phyloP scores from a whole-genome alignment of 2,329 filamentous ascomycete genomes.

The Penicillium crustosum region DNA sequence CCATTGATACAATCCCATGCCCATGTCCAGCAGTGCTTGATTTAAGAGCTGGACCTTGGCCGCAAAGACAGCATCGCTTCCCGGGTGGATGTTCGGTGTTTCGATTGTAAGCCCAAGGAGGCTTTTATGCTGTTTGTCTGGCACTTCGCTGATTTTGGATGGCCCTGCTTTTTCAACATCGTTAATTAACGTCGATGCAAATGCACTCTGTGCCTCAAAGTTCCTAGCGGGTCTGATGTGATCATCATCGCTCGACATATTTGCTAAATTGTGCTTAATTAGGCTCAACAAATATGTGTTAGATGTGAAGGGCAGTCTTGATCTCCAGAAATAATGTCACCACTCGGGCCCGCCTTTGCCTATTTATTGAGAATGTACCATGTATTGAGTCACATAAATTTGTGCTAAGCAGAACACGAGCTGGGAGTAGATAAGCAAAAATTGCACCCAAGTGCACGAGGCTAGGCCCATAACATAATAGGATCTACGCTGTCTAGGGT shows the following conservation, averaged over 20 bases:
- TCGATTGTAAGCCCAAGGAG: not conserved
- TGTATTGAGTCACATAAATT: not conserved
- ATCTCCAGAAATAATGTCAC: not conserved
- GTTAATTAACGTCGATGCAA: constrained; percentile 10
- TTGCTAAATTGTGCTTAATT: not conserved
- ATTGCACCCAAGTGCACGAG: not conserved
- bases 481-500: not conserved
- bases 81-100: constrained; percentile 3
- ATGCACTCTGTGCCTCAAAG: constrained; percentile 13
- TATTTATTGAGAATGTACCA: not conserved
- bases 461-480: not conserved
- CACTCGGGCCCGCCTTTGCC: not conserved
- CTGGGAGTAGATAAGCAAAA: not conserved
- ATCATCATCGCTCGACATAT: not conserved
- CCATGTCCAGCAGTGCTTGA: constrained; percentile 21
- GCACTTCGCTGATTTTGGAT: not conserved
- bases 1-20: constrained; percentile 26
- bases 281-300: not conserved
- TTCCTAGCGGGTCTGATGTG: not conserved
- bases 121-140: constrained; percentile 3
- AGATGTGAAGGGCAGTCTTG: not conserved
- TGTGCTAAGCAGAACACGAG: not conserved
- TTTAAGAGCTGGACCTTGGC: constrained; percentile 19
- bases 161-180: constrained; percentile 8
- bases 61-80: constrained; percentile 11